Percentiles rank a stretch among this genome's conserved stretches.
phyloP scores from a whole-genome alignment of 2,329 filamentous ascomycete species.

The Anisogramma anomala region DNA sequence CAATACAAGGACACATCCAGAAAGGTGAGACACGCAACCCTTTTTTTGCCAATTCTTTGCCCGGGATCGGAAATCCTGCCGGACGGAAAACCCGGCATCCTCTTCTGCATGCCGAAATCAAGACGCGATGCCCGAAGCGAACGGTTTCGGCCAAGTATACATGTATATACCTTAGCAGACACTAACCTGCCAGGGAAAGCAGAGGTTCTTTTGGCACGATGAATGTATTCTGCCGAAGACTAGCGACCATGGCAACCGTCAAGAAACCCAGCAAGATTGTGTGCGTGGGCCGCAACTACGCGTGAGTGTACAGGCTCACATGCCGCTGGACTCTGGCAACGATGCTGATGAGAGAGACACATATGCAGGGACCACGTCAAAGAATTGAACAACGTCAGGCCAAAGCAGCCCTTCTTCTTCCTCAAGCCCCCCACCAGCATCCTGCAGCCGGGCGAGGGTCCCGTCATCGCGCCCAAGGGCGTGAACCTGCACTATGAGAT shows the following conservation, averaged over 20 bases:
- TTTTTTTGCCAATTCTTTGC: too few relatives aligned
- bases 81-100: too few relatives aligned
- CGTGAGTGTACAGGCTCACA: constrained; percentile 48
- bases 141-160: not conserved
- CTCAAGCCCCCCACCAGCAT: constrained; percentile 87
- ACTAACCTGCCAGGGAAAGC: too few relatives aligned
- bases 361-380: constrained; percentile 75
- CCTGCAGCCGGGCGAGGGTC: constrained; percentile 64
- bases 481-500: constrained; percentile 90
- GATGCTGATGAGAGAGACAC: constrained; percentile 11
- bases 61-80: too few relatives aligned
- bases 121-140: not conserved
- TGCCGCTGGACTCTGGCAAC: too few relatives aligned
- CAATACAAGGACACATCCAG: too few relatives aligned
- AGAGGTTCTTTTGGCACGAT: constrained; percentile 8
- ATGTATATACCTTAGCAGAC: too few relatives aligned
- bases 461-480: constrained; percentile 70
- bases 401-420: constrained; percentile 98
- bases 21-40: too few relatives aligned
- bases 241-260: constrained; percentile 25
- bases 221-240: constrained; percentile 19
- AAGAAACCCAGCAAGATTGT: constrained; percentile 55
- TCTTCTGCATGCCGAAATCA: constrained; percentile 7
- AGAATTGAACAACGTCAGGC: constrained; percentile 76
- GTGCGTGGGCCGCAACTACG: constrained; percentile 89